Conservation (phyloP, 2,329 filamentous ascomycete species). For the Fusarium scirpi region DNA sequence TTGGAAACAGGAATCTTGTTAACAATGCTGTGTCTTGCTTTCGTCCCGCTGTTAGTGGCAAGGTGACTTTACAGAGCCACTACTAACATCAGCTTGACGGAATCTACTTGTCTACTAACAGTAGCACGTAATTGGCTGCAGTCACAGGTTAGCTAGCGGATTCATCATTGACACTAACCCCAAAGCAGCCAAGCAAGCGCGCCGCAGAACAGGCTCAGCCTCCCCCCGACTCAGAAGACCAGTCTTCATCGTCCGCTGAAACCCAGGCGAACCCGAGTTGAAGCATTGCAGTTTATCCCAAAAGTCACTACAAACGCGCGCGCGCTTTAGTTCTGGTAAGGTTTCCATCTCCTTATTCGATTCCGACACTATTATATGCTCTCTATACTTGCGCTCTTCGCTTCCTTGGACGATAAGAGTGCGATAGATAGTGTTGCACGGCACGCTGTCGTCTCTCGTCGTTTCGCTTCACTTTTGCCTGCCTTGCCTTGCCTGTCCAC, state of each 20-base stretch:
- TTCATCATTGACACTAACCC: conserved; percentile 46
- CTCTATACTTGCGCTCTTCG: conserved; percentile 9
- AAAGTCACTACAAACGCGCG: conserved; percentile 41
- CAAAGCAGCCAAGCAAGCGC: conserved; percentile 46
- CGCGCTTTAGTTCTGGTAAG: conserved; percentile 50
- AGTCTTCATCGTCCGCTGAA: conserved; percentile 50
- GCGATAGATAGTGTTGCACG: conserved; percentile 39
- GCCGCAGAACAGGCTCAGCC: conserved; percentile 37
- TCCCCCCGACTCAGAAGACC: conserved; percentile 41
- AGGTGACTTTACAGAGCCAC: background rate
- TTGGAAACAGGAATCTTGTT: background rate
- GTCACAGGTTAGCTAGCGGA: conserved; percentile 30
- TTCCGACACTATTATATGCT: conserved; percentile 10
- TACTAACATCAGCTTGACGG: background rate
- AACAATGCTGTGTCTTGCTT: background rate
- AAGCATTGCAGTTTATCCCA: conserved; percentile 49
- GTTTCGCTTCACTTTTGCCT: conserved; percentile 37
- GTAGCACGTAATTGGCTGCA: conserved; percentile 41
- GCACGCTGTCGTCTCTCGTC: conserved; percentile 32
- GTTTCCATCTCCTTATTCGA: conserved; percentile 43
- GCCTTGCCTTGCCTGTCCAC: conserved; percentile 28
- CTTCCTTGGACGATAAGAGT: conserved; percentile 22
- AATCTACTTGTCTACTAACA: conserved; percentile 16
- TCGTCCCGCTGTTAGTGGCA: conserved; percentile 12
- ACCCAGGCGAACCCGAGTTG: conserved; percentile 47